A percentile compares a stretch with the other conserved stretches of the same genome.
Conservation (phyloP, 768 basidiomycete genomes). For the Phaeolepiota aurea region DNA sequence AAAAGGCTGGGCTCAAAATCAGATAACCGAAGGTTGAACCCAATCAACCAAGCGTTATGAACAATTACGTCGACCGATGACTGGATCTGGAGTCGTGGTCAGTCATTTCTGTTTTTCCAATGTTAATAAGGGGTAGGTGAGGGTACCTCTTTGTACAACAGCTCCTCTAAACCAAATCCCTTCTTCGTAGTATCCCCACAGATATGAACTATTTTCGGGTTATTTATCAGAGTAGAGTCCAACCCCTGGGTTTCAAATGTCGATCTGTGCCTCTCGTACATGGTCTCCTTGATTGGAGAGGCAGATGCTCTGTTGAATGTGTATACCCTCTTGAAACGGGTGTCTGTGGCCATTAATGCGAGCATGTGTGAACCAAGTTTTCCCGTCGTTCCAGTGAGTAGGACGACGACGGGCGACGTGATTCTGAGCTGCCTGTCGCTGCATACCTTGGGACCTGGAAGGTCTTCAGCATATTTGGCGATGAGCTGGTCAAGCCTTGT, state of each 20-base stretch:
- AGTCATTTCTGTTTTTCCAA: background rate
- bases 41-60: background rate
- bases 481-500: too few species aligned
- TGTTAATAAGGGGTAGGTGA: background rate
- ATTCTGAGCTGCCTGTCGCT: too few species aligned
- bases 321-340: background rate
- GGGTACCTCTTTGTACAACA: background rate
- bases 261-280: background rate
- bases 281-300: background rate
- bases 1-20: background rate
- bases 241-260: background rate
- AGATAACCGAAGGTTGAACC: background rate
- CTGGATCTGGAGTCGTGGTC: background rate
- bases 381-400: background rate
- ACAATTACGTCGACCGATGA: background rate
- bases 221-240: background rate
- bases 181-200: background rate
- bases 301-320: background rate
- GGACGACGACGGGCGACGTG: background rate
- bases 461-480: too few species aligned
- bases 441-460: too few species aligned
- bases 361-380: constrained; percentile 1
- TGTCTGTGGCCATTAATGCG: background rate
- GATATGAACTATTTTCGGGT: background rate
- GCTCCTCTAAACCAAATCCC: background rate